phyloP scores from a whole-genome alignment of 2,329 filamentous ascomycete species.

The Neofusicoccum cordaticola region DNA sequence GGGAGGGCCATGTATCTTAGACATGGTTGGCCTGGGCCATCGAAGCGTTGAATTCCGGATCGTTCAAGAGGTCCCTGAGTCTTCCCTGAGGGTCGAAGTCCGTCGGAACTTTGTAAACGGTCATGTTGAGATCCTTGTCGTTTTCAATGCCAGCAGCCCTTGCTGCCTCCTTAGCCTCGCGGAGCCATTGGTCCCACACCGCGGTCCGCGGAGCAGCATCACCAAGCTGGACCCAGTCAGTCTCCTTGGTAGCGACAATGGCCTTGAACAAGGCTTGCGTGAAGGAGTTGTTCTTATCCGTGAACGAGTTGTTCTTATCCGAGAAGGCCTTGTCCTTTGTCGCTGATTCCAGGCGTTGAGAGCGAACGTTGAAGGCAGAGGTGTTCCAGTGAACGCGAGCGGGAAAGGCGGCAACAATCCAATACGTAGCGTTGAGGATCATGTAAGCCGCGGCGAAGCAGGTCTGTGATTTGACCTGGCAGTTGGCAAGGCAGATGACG shows the following conservation, averaged over 20 bases:
- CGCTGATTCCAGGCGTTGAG: background rate
- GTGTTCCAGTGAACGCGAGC: slow-evolving; percentile 49
- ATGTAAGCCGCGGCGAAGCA: slow-evolving; percentile 51
- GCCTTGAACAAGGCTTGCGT: slow-evolving; percentile 51
- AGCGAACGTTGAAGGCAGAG: slow-evolving; percentile 40
- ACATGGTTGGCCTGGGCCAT: background rate
- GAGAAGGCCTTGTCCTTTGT: slow-evolving; percentile 25
- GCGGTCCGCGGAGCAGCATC: slow-evolving; percentile 41
- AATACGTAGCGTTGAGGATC: slow-evolving; percentile 50
- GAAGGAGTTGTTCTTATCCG: slow-evolving; percentile 33
- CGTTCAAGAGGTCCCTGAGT: slow-evolving; percentile 24
- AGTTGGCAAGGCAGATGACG: slow-evolving; percentile 51
- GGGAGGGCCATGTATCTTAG: background rate
- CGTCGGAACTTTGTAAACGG: slow-evolving; percentile 33
- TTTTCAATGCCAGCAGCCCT: background rate
- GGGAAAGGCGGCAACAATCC: slow-evolving; percentile 51
- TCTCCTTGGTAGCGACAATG: slow-evolving; percentile 45
- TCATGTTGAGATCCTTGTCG: slow-evolving; percentile 15
- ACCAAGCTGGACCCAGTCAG: slow-evolving; percentile 42
- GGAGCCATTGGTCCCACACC: slow-evolving; percentile 44
- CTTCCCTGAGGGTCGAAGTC: slow-evolving; percentile 31
- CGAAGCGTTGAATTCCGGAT: slow-evolving; percentile 4
- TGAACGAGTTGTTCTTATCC: slow-evolving; percentile 26
- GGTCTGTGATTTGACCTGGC: slow-evolving; percentile 47
- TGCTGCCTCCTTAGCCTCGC: slow-evolving; percentile 28